Conservation (phyloP, 345 rosid genomes). For the Toxicodendron radicans region DNA sequence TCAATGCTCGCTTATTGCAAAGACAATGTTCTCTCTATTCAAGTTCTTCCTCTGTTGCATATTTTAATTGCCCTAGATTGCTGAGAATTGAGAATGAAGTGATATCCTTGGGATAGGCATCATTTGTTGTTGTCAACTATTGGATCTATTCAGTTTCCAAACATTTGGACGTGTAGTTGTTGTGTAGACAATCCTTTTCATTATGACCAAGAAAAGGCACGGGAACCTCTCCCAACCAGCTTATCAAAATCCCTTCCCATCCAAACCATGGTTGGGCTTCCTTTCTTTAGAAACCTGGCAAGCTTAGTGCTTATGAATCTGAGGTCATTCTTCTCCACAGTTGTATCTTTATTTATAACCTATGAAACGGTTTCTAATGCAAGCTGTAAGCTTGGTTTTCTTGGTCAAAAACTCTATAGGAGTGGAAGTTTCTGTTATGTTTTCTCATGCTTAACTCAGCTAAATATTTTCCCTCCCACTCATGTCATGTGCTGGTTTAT, state of each 20-base stretch:
- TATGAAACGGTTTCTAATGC: conserved; percentile 9
- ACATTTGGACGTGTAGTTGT: background rate
- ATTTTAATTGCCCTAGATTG: background rate
- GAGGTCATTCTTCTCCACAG: background rate
- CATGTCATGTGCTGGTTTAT: background rate
- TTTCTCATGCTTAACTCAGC: background rate
- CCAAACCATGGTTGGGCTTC: conserved; percentile 1
- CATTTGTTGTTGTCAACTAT: background rate
- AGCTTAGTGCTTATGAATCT: background rate
- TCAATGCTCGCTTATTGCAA: conserved; percentile 8
- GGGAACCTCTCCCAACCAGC: background rate
- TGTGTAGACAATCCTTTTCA: background rate
- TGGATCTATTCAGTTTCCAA: background rate
- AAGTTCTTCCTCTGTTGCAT: background rate
- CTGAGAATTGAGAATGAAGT: conserved; percentile 1
- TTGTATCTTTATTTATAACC: conserved; percentile 2
- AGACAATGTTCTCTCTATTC: conserved; percentile 3
- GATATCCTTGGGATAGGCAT: background rate
- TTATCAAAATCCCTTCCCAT: background rate
- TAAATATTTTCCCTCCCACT: background rate
- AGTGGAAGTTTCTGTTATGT: too few relatives aligned
- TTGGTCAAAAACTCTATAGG: background rate
- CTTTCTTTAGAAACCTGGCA: conserved; percentile 1
- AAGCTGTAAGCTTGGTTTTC: conserved; percentile 7
- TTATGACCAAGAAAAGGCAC: background rate